Percentiles rank a stretch among this genome's conserved stretches.
Conservation (phyloP, 2,329 filamentous ascomycete genomes). For the Aureobasidium zeae region DNA sequence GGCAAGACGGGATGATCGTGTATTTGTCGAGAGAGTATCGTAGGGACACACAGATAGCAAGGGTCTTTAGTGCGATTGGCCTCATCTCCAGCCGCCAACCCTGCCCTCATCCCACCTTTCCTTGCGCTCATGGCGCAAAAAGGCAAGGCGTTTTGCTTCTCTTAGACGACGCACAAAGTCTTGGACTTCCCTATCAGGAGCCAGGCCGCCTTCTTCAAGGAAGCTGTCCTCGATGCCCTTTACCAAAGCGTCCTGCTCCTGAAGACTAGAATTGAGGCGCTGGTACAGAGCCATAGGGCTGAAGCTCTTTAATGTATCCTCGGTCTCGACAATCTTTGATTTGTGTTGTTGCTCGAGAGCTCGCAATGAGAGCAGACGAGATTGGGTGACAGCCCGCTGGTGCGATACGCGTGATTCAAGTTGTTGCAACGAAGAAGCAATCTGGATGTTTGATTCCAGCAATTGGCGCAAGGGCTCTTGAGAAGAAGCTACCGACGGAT, state of each 20-base stretch:
- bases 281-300: slow-evolving; percentile 81
- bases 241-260: slow-evolving; percentile 75
- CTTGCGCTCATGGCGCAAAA: slow-evolving; percentile 75
- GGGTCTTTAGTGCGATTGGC: too few species aligned
- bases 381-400: slow-evolving; percentile 63
- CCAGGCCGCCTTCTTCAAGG: slow-evolving; percentile 54
- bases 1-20: too few species aligned
- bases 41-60: too few species aligned
- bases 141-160: slow-evolving; percentile 69
- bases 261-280: slow-evolving; percentile 62
- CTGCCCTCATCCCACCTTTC: slow-evolving; percentile 92
- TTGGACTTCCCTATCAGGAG: slow-evolving; percentile 68
- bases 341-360: slow-evolving; percentile 89
- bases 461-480: slow-evolving; percentile 55
- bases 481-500: slow-evolving; percentile 61
- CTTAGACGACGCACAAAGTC: slow-evolving; percentile 80
- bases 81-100: slow-evolving; percentile 84
- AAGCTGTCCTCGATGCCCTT: slow-evolving; percentile 87
- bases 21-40: too few species aligned
- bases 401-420: slow-evolving; percentile 51
- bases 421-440: slow-evolving; percentile 54
- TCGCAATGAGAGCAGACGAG: slow-evolving; percentile 71
- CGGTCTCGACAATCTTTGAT: slow-evolving; percentile 80
- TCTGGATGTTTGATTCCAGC: slow-evolving; percentile 60
- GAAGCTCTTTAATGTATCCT: slow-evolving; percentile 73